A percentile compares a stretch with the other conserved stretches of the same genome.
These are phyloP conservation scores for Dipodascopsis uninucleata DNA, from an alignment of 805 yeast species.

Conservation along the genomic window DNA sequence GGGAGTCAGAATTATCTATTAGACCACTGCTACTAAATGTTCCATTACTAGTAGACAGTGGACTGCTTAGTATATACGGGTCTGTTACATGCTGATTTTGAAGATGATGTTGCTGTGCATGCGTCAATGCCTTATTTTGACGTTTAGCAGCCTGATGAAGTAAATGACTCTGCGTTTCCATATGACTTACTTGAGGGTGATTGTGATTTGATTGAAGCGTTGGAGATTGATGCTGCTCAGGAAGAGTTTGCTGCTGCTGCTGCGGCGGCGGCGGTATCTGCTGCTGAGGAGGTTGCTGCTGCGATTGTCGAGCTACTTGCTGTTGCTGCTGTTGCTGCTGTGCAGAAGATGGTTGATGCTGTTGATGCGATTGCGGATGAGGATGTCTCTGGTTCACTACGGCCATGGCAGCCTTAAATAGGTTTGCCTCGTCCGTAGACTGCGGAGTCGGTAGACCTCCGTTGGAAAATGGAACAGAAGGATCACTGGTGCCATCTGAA, in stretches of 20 bases:
- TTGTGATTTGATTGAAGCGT: conserved; percentile 3
- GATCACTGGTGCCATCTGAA: no score
- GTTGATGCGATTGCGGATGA: background rate
- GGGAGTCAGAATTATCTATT: background rate
- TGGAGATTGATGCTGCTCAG: conserved; percentile 1
- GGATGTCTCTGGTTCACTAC: conserved; percentile 3
- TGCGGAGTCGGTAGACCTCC: no score
- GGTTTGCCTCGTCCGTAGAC: conserved; percentile 9
- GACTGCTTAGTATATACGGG: conserved; percentile 13
- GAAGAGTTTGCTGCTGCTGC: background rate
- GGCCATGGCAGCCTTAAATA: conserved; percentile 11
- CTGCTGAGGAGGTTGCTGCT: conserved; percentile 3
- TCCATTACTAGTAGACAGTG: no score
- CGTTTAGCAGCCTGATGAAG: conserved; percentile 1
- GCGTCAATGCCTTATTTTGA: conserved; percentile 17
- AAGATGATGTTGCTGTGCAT: conserved; percentile 14
- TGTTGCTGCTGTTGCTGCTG: conserved; percentile 5
- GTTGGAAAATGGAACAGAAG: no score
- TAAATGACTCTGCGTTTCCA: background rate
- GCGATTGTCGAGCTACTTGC: conserved; percentile 2
- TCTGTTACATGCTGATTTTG: conserved; percentile 16
- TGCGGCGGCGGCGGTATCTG: conserved; percentile 9
- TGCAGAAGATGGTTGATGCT: no score
- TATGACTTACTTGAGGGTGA: background rate
- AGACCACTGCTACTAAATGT: background rate